These are phyloP conservation scores for Cercophora sp. DNA, from an alignment of 495 filamentous ascomycete species.

Conservation along the genomic window DNA sequence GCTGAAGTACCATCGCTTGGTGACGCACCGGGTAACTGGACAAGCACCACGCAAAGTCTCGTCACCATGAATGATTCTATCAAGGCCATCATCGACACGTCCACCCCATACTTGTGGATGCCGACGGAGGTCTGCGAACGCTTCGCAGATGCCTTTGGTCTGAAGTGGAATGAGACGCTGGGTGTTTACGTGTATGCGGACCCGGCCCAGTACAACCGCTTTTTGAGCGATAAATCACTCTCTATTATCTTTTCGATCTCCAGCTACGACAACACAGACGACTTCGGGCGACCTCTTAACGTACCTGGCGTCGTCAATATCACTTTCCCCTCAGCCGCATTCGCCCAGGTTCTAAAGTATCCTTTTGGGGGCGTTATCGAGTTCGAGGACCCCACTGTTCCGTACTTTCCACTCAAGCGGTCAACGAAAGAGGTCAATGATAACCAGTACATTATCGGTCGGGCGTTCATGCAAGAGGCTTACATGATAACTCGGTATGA, in stretches of 20 bases:
- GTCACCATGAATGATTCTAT: slow-evolving; percentile 44
- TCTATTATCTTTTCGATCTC: slow-evolving; percentile 60
- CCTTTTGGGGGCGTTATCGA: slow-evolving; percentile 50
- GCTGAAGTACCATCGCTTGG: slow-evolving; percentile 40
- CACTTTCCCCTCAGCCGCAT: slow-evolving; percentile 59
- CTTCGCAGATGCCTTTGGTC: slow-evolving; percentile 57
- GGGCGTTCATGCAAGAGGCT: slow-evolving; percentile 65
- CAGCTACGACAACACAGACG: slow-evolving; percentile 42
- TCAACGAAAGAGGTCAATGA: slow-evolving; percentile 38
- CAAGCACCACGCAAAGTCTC: slow-evolving; percentile 33
- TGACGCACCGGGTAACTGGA: slow-evolving; percentile 40
- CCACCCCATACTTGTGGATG: slow-evolving; percentile 66
- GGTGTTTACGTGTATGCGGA: slow-evolving; percentile 41
- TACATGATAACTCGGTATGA: slow-evolving; percentile 69
- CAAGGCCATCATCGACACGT: slow-evolving; percentile 58
- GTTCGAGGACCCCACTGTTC: slow-evolving; percentile 39
- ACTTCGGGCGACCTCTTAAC: slow-evolving; percentile 40
- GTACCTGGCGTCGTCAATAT: slow-evolving; percentile 54
- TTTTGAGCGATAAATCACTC: slow-evolving; percentile 35
- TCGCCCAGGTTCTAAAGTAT: slow-evolving; percentile 55
- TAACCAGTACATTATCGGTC: slow-evolving; percentile 62
- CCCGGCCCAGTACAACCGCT: slow-evolving; percentile 31
- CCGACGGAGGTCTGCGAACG: slow-evolving; percentile 56
- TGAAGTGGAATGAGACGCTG: slow-evolving; percentile 52
- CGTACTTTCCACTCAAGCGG: slow-evolving; percentile 61